Base-by-base conservation (phyloP, 306 rosid genomes). In the Prunus padus region DNA sequence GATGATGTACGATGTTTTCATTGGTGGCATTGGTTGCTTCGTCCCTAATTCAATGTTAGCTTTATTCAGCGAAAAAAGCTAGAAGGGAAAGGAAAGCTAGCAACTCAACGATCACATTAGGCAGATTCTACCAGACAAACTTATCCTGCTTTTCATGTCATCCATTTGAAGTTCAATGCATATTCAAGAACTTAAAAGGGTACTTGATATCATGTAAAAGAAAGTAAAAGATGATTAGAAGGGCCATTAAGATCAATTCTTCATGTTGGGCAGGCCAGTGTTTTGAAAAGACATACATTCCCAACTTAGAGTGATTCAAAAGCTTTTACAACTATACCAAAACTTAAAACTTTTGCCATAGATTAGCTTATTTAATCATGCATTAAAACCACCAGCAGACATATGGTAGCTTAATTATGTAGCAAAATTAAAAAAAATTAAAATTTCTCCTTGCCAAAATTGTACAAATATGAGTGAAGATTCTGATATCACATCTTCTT, bases 21-120 rank as follows among this genome's bases (percentile, higher is more conserved):
- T 26, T 61, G 66, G 66, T 61, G 66, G 42, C 40, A 5, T 61
- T 61, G 66, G 66, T 15, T 61, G 42, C 66, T 61, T 61, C 22
- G 28, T 61, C 20, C 42, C 40, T 7, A 63, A 31, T 20, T 31
- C 50, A 7, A 40, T 25, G 4, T 3, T 3, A 71, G 65, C 75
- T 51, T 51, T 59, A n/a, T 20, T 54, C 51, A 52, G 74, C 30
- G 52, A 22, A 70, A 28, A 51, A 70, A 51, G 49, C 63, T 51
- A 70, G 16, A 23, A 4, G 10, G 19, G 49, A 31, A 28, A 25
- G 61, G 61, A 19, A 55, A 19, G 61, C 61, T 20, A 55, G 23
- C 61, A 4, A 10, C 15, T 37, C 15, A 22, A 15, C 33, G 13
- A 4, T 16, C 74, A 19, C 18, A 15, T 66, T 9, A 49, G 11